Percentiles rank a stretch among this genome's conserved stretches.
Evolutionary conservation across 495 filamentous ascomycete species (phyloP).

Genomic region (Chaetomidium leptoderma): DNA sequence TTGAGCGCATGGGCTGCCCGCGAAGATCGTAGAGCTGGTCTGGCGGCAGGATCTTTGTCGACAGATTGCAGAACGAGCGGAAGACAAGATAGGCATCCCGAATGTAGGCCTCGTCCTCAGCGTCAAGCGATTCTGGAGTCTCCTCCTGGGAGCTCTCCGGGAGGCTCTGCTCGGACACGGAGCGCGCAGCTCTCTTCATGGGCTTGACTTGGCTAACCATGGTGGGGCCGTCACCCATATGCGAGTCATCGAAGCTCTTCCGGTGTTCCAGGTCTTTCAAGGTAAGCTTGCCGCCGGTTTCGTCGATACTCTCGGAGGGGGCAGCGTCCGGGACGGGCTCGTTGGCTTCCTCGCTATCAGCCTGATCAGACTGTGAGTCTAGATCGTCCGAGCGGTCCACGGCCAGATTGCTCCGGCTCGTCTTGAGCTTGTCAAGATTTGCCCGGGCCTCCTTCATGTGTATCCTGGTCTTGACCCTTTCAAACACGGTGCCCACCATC

Average conservation of each 20-base stretch:
- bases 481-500: slow-evolving; percentile 98
- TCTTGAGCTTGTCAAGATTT: slow-evolving; percentile 49
- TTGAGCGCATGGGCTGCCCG: slow-evolving; percentile 93
- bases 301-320: slow-evolving; percentile 51
- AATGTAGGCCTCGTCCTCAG: slow-evolving; percentile 93
- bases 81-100: slow-evolving; percentile 97
- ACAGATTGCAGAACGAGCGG: slow-evolving; percentile 94
- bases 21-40: slow-evolving; percentile 92
- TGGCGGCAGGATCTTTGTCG: slow-evolving; percentile 79
- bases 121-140: slow-evolving; percentile 64
- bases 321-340: slow-evolving; percentile 49
- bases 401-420: slow-evolving; percentile 43
- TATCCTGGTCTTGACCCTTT: slow-evolving; percentile 81
- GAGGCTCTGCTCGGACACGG: slow-evolving; percentile 52
- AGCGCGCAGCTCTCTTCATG: slow-evolving; percentile 50
- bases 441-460: slow-evolving; percentile 74
- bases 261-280: slow-evolving; percentile 91
- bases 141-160: slow-evolving; percentile 46
- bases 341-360: slow-evolving; percentile 39
- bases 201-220: slow-evolving; percentile 79
- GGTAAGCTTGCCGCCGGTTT: slow-evolving; percentile 71
- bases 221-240: slow-evolving; percentile 86
- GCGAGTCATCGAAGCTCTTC: slow-evolving; percentile 89
- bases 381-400: slow-evolving; percentile 41
- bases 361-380: slow-evolving; percentile 34